A percentile compares a stretch with the other conserved stretches of the same genome.
phyloP scores from a whole-genome alignment of 2,329 filamentous ascomycete species.

The Beauveria bassiana region DNA sequence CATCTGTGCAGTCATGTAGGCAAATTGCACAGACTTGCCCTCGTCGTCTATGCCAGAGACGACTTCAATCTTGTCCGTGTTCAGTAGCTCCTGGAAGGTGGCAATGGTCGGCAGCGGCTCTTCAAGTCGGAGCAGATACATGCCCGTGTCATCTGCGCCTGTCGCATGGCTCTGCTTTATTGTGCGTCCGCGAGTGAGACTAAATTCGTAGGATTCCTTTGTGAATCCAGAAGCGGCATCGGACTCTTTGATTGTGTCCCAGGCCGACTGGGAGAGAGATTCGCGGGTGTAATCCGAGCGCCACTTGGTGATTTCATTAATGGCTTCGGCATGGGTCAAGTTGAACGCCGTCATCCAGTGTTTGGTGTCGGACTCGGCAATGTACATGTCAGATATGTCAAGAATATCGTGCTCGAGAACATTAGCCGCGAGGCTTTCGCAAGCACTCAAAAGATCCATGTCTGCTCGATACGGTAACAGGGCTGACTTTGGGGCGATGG shows the following conservation, averaged over 20 bases:
- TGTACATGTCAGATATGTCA: neutral
- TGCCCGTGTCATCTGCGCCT: neutral
- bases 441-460: constrained; percentile 3
- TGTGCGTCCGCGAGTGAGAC: neutral
- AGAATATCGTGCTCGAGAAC: neutral
- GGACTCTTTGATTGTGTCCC: constrained; percentile 9
- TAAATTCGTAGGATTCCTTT: constrained; percentile 14
- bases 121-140: neutral
- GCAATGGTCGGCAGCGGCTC: neutral
- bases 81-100: neutral
- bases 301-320: constrained; percentile 8
- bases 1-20: neutral
- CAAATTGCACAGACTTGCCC: neutral
- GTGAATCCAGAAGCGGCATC: constrained; percentile 2
- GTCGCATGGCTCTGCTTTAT: neutral
- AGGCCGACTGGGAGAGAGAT: neutral
- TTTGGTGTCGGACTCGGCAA: constrained; percentile 5
- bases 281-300: constrained; percentile 7
- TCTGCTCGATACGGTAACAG: neutral
- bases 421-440: constrained; percentile 2
- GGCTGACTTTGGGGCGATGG: too few relatives aligned
- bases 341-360: constrained; percentile 10
- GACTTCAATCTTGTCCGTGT: neutral
- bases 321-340: neutral
- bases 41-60: neutral